Conservation (phyloP, 495 filamentous ascomycete genomes). For the Platismatia glauca region DNA sequence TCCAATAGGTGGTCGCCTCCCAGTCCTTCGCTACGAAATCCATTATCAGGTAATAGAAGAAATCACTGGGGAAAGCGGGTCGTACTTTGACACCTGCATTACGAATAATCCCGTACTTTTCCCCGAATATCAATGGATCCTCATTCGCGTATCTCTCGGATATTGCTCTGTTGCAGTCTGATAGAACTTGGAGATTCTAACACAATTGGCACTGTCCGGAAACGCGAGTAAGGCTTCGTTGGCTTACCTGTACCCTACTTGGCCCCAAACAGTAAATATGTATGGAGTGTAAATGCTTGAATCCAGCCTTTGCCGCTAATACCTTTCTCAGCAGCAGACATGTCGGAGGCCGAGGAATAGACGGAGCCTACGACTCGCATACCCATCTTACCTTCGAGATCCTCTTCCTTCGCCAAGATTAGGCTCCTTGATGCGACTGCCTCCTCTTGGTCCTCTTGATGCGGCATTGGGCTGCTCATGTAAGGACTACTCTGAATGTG, state of each 20-base stretch:
- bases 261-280: constrained; percentile 83
- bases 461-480: constrained; percentile 50
- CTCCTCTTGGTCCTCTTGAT: constrained; percentile 37
- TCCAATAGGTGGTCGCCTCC: constrained; percentile 21
- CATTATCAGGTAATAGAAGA: constrained; percentile 15
- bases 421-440: constrained; percentile 46
- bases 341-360: not conserved
- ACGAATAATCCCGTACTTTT: constrained; percentile 59
- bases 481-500: constrained; percentile 65
- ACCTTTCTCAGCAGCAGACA: constrained; percentile 2
- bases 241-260: constrained; percentile 50
- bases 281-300: constrained; percentile 61
- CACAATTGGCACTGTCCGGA: not conserved
- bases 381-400: constrained; percentile 54
- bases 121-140: constrained; percentile 52
- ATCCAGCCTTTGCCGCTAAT: constrained; percentile 57
- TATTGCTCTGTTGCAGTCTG: constrained; percentile 56
- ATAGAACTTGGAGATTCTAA: constrained; percentile 62
- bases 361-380: not conserved
- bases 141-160: constrained; percentile 44
- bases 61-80: not conserved
- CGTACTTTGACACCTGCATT: constrained; percentile 55
- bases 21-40: constrained; percentile 39
- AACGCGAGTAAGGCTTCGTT: not conserved
- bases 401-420: constrained; percentile 69